A percentile compares a stretch with the other conserved stretches of the same genome.
Conservation (phyloP, 495 filamentous ascomycete species). For the Hypoxylon trugodes region DNA sequence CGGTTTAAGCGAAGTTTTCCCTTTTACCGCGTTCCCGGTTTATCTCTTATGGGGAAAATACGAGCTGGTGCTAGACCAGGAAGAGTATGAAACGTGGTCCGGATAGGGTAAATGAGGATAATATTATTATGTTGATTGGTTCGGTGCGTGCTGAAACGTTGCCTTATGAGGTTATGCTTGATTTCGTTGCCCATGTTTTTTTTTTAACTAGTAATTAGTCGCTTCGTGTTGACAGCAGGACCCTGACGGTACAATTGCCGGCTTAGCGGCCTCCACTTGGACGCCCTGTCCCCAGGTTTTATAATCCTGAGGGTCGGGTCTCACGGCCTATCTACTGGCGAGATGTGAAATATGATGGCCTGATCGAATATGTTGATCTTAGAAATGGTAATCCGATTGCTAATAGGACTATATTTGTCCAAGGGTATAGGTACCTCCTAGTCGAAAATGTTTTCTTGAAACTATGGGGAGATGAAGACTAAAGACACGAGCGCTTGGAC, state of each 20-base stretch:
- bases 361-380: conserved; percentile 3
- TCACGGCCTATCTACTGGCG: not conserved
- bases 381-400: too few relatives aligned
- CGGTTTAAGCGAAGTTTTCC: conserved; percentile 5
- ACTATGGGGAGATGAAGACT: not conserved
- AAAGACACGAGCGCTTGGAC: not conserved
- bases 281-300: conserved; percentile 1
- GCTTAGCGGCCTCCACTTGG: conserved; percentile 12
- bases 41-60: conserved; percentile 14
- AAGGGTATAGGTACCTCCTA: too few relatives aligned
- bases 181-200: too few relatives aligned
- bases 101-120: not conserved
- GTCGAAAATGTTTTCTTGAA: not conserved
- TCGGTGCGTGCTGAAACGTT: conserved; percentile 8
- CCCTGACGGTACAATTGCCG: conserved; percentile 1
- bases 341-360: not conserved
- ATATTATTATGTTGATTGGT: not conserved
- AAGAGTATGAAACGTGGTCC: not conserved
- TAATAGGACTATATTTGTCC: too few relatives aligned
- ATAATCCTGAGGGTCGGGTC: not conserved
- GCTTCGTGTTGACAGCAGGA: conserved; percentile 5
- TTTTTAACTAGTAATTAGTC: too few relatives aligned
- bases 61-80: conserved; percentile 6
- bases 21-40: not conserved
- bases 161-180: not conserved